Evolutionary conservation across 129 eudicot species (phyloP).

Genomic region (Calendula officinalis): DNA sequence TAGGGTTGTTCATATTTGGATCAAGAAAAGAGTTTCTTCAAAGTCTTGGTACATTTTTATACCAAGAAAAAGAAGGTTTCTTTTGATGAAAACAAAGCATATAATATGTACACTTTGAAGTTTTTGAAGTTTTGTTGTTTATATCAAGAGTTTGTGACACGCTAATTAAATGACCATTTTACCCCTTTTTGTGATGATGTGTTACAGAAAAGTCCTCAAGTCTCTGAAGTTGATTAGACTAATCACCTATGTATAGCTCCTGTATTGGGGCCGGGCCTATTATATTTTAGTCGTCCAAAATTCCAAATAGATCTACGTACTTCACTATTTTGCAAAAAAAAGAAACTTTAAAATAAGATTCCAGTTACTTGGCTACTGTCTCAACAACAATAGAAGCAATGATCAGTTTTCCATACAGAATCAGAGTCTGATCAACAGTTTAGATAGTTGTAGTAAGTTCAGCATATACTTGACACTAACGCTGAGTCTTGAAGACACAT

Average conservation of each 20-base stretch:
- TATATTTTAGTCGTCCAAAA: constrained; percentile 19
- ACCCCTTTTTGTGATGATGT: constrained; percentile 24
- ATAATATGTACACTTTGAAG: constrained; percentile 27
- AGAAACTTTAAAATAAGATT: no score
- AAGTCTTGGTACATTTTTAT: constrained; percentile 28
- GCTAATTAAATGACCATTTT: constrained; percentile 18
- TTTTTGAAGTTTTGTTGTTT: constrained; percentile 31
- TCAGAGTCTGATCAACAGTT: no score
- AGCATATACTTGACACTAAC: no score
- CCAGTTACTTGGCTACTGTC: no score
- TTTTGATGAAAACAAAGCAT: constrained; percentile 38
- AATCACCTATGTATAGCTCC: constrained; percentile 29
- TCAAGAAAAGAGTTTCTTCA: constrained; percentile 20
- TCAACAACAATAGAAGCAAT: no score
- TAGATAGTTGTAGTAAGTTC: no score
- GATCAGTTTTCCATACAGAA: no score
- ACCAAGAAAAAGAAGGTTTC: constrained; percentile 29
- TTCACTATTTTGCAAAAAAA: constrained; percentile 10
- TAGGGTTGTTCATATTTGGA: constrained; percentile 34
- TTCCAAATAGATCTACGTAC: constrained; percentile 17
- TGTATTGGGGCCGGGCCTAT: constrained; percentile 31
- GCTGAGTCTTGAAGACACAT: no score
- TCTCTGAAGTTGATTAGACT: constrained; percentile 32
- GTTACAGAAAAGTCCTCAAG: constrained; percentile 26
- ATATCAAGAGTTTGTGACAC: constrained; percentile 32